Evolutionary conservation across 176 grass and related monocot species (phyloP).

Genomic region (Puccinellia tenuiflora): DNA sequence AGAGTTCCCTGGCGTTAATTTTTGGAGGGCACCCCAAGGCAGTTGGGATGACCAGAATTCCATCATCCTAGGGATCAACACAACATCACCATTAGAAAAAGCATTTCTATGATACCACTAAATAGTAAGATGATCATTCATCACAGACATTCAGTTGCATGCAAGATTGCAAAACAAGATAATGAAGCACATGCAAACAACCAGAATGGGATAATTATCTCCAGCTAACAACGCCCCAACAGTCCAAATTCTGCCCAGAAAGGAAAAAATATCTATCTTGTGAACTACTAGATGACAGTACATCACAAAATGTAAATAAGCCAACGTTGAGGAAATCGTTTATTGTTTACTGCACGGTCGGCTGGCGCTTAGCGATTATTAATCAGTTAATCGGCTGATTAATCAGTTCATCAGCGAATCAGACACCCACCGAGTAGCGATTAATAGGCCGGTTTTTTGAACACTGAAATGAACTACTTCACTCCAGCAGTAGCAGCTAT

Average conservation of each 20-base stretch:
- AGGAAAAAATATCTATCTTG: neutral
- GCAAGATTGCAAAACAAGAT: neutral
- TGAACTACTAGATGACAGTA: no score
- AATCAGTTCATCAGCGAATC: no score
- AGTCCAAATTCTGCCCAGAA: neutral
- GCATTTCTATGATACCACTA: neutral
- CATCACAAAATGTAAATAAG: no score
- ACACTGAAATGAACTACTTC: neutral
- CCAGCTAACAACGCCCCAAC: neutral
- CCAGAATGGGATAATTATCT: neutral
- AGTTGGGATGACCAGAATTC: slow-evolving; percentile 90
- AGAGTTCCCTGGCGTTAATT: slow-evolving; percentile 68
- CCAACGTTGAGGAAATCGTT: no score
- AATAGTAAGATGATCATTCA: neutral
- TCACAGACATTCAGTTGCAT: slow-evolving; percentile 16
- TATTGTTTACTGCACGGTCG: no score
- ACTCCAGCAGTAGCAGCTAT: neutral
- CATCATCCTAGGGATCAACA: slow-evolving; percentile 79
- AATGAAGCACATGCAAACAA: neutral
- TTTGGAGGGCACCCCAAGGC: slow-evolving; percentile 83
- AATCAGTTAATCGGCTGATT: no score
- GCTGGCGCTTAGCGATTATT: no score
- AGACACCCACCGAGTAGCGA: no score
- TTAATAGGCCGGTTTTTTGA: no score
- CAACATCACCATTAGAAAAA: slow-evolving; percentile 21